Evolutionary conservation across 805 yeast genomes (phyloP), one percentile per base, ranked within the genome.

Genomic region (Candida loeiensis): DNA sequence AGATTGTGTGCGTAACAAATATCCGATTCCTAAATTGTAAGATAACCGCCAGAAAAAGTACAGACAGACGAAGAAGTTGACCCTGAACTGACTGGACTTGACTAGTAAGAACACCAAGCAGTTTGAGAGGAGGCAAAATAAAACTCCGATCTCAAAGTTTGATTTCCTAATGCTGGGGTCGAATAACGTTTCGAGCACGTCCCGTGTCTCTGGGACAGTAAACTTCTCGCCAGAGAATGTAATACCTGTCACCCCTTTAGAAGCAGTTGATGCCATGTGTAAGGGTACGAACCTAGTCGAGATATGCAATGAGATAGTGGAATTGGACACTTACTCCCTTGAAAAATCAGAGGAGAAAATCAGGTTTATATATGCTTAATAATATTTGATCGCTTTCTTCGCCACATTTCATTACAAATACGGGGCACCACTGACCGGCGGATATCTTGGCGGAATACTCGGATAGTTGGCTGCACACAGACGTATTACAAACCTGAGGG

Each of bases 1-100:
- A 6, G 90, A 81, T 58, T 86, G 95, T 44, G 71, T 70, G 47
- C 76, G 74, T 24, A 86, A 66, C 16, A 86, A 57, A 45, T 71
- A 66, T 25, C 95, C 95, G 45, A 86, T 82, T n/a, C 95, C 95
- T 20, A 78, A 68, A 55, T 86, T 87, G 62, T 86, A 86, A 18
- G 79, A 71, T 30, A 80, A 55, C 52, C 95, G 73, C 91, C 95
- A 86, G 55, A 82, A 77, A 8, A 80, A 56, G 53, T 85, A 86
- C 37, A 82, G 66, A 3, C 59, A 63, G 14, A 82, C 59, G 50
- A 81, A 83, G 1, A 68, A 48, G 24, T 49, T 44, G 41, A 64
- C 60, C 34, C 67, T 45, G 22, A 41, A 28, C 45, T 45, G 48
- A 54, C 43, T 51, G 4, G 36, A 34, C 14, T 49, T 39, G 6